Percentiles rank a stretch among this genome's conserved stretches.
These are phyloP conservation scores for Orbilia javanica DNA, from an alignment of 2,329 filamentous ascomycete species.

Conservation along the genomic window DNA sequence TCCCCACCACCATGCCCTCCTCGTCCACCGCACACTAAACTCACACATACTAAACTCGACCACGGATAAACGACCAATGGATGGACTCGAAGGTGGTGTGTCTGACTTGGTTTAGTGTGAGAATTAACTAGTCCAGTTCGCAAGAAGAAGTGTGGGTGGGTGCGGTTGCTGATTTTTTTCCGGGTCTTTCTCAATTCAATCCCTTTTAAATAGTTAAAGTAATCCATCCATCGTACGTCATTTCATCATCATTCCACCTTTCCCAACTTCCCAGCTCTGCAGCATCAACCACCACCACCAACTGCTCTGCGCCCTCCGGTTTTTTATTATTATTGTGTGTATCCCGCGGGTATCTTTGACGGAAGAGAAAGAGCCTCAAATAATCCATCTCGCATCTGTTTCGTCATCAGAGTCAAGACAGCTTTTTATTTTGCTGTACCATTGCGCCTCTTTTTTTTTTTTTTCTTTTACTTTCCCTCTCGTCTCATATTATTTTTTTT, in stretches of 20 bases:
- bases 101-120: conserved; percentile 4
- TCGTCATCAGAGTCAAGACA: conserved; percentile 28
- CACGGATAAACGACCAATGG: conserved; percentile 24
- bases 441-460: conserved; percentile 46
- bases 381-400: conserved; percentile 6
- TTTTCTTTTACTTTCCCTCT: conserved; percentile 1
- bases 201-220: conserved; percentile 32
- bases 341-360: conserved; percentile 3
- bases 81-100: conserved; percentile 14
- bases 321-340: conserved; percentile 6
- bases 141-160: conserved; percentile 30
- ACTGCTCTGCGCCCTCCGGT: background rate
- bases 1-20: too few relatives aligned
- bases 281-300: conserved; percentile 2
- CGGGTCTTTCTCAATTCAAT: background rate
- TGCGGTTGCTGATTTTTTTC: conserved; percentile 15
- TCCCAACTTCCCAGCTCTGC: conserved; percentile 27
- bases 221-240: conserved; percentile 54
- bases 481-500: conserved; percentile 2
- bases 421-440: too few relatives aligned
- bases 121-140: too few relatives aligned
- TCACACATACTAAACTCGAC: too few relatives aligned
- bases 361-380: conserved; percentile 41
- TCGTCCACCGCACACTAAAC: too few relatives aligned
- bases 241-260: conserved; percentile 59